Percentiles rank a stretch among this genome's conserved stretches.
These are phyloP conservation scores for Jackrogersella minutella DNA, from an alignment of 495 filamentous ascomycete genomes.

Conservation along the genomic window DNA sequence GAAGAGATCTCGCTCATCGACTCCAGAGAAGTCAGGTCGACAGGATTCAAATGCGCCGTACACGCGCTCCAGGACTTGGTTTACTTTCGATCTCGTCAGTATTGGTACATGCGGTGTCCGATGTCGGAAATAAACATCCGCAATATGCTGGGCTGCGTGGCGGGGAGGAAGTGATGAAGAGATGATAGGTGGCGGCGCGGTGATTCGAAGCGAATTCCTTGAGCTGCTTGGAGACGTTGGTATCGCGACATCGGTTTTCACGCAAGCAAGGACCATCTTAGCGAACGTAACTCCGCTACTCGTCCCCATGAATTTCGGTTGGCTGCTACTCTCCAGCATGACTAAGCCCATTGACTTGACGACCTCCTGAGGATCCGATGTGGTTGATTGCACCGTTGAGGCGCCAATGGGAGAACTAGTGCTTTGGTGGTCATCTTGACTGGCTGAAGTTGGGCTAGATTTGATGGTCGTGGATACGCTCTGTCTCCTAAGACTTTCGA, in stretches of 20 bases:
- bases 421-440: slow-evolving; percentile 16
- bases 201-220: slow-evolving; percentile 19
- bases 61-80: slow-evolving; percentile 30
- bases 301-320: slow-evolving; percentile 41
- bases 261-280: slow-evolving; percentile 43
- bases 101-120: slow-evolving; percentile 41
- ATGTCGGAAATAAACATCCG: slow-evolving; percentile 42
- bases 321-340: slow-evolving; percentile 34
- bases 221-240: slow-evolving; percentile 14
- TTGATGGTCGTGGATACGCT: slow-evolving; percentile 3
- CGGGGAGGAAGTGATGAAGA: slow-evolving; percentile 40
- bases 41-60: slow-evolving; percentile 16
- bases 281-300: slow-evolving; percentile 42
- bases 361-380: slow-evolving; percentile 32
- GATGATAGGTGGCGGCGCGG: slow-evolving; percentile 18
- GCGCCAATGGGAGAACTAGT: slow-evolving; percentile 6
- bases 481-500: slow-evolving; percentile 28
- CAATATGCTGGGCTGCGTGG: slow-evolving; percentile 40
- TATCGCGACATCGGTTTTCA: slow-evolving; percentile 30
- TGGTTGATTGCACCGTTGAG: slow-evolving; percentile 17
- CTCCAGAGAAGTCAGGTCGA: slow-evolving; percentile 3
- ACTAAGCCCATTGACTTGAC: slow-evolving; percentile 39
- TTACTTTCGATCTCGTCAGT: slow-evolving; percentile 31
- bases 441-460: slow-evolving; percentile 2
- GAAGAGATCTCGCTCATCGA: slow-evolving; percentile 34